A percentile compares a stretch with the other conserved stretches of the same genome.
phyloP scores from a whole-genome alignment of 805 yeast species.

The Kodamaea sagamina region DNA sequence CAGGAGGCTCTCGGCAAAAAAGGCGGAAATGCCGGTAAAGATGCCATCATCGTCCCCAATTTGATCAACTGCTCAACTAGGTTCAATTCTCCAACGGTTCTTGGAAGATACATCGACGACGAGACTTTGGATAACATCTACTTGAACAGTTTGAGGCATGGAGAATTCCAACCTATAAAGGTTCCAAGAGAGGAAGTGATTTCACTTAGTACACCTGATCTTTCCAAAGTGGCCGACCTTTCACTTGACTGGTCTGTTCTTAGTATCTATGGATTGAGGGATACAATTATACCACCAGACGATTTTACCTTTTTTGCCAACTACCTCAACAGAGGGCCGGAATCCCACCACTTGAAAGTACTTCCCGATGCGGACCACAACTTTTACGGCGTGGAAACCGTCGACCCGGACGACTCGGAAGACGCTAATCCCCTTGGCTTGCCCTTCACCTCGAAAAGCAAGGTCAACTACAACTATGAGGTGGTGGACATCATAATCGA shows the following conservation, averaged over 20 bases:
- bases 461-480: conserved; percentile 57
- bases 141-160: conserved; percentile 49
- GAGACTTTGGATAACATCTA: conserved; percentile 17
- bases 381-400: conserved; percentile 55
- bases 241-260: conserved; percentile 54
- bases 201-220: conserved; percentile 51
- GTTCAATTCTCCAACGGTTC: conserved; percentile 52
- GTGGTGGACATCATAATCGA: conserved; percentile 53
- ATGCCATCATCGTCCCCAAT: conserved; percentile 55
- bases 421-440: conserved; percentile 33
- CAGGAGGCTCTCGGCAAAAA: conserved; percentile 39
- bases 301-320: conserved; percentile 66
- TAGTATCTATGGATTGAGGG: conserved; percentile 71
- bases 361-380: conserved; percentile 80
- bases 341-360: conserved; percentile 51
- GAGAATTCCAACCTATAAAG: conserved; percentile 43
- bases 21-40: conserved; percentile 22
- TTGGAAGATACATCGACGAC: conserved; percentile 36
- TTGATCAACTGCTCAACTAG: conserved; percentile 76
- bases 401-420: conserved; percentile 30
- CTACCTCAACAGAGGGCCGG: conserved; percentile 52
- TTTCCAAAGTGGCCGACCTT: conserved; percentile 42
- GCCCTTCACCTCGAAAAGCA: conserved; percentile 47
- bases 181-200: conserved; percentile 53
- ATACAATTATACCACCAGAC: conserved; percentile 60